phyloP scores from a whole-genome alignment of 768 basidiomycete species.

The Serpula lacrymans region DNA sequence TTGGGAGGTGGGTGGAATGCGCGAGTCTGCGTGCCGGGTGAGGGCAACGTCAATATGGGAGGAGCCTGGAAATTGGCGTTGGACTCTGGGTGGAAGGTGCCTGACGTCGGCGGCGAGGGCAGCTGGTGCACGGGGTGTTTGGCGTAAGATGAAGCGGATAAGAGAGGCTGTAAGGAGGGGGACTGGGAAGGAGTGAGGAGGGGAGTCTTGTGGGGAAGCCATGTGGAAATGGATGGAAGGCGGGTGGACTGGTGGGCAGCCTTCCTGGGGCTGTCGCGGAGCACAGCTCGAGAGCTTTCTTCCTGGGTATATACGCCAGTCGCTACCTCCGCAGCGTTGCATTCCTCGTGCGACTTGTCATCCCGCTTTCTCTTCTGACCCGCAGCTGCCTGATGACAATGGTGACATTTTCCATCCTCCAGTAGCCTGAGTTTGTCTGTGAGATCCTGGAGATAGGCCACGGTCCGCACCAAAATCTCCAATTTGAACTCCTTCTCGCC shows the following conservation, averaged over 20 bases:
- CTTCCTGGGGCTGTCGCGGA: slow-evolving; percentile 5
- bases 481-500: slow-evolving; percentile 91
- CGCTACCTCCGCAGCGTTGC: background rate
- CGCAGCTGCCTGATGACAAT: background rate
- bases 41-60: slow-evolving; percentile 39
- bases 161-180: slow-evolving; percentile 27
- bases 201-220: slow-evolving; percentile 44
- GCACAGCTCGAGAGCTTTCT: slow-evolving; percentile 6
- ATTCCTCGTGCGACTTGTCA: background rate
- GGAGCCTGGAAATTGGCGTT: slow-evolving; percentile 29
- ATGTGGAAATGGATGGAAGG: slow-evolving; percentile 67
- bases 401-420: slow-evolving; percentile 31
- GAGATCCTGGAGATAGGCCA: slow-evolving; percentile 72
- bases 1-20: background rate
- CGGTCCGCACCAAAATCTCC: slow-evolving; percentile 83
- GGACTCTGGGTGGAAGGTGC: slow-evolving; percentile 45
- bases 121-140: slow-evolving; percentile 32
- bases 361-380: background rate
- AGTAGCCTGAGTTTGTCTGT: slow-evolving; percentile 50
- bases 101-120: slow-evolving; percentile 57
- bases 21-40: slow-evolving; percentile 21
- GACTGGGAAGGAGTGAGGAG: slow-evolving; percentile 34
- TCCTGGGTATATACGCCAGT: background rate
- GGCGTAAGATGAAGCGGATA: slow-evolving; percentile 9
- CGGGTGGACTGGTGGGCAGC: slow-evolving; percentile 24